Conservation (phyloP, 148 eudicot species). For the Rhododendron williamsianum region DNA sequence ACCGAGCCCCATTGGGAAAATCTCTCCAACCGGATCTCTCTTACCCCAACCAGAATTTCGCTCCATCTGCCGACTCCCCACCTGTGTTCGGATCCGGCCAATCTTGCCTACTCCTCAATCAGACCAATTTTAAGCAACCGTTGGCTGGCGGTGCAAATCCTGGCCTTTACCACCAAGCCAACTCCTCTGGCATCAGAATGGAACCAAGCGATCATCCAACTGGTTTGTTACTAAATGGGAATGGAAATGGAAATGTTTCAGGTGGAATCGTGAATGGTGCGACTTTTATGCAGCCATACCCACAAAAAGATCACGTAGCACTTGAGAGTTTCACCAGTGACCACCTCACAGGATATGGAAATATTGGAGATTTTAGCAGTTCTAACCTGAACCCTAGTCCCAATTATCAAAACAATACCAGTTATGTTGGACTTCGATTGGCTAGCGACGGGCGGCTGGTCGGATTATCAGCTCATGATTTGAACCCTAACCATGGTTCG, state of each 20-base stretch:
- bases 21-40: neutral
- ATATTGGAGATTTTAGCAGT: neutral
- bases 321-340: neutral
- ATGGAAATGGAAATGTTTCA: neutral
- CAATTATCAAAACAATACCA: neutral
- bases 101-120: neutral
- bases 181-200: neutral
- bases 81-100: neutral
- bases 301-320: neutral
- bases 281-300: neutral
- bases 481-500: neutral
- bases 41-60: neutral
- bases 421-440: neutral
- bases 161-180: neutral
- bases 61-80: neutral
- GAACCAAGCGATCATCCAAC: neutral
- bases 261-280: neutral
- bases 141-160: neutral
- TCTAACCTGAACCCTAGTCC: neutral
- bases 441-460: neutral
- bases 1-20: neutral
- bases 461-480: neutral
- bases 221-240: neutral
- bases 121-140: neutral
- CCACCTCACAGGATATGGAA: neutral